Evolutionary conservation across 1,284 basidiomycete genomes (phyloP).

Genomic region (Butyriboletus pseudospeciosus): DNA sequence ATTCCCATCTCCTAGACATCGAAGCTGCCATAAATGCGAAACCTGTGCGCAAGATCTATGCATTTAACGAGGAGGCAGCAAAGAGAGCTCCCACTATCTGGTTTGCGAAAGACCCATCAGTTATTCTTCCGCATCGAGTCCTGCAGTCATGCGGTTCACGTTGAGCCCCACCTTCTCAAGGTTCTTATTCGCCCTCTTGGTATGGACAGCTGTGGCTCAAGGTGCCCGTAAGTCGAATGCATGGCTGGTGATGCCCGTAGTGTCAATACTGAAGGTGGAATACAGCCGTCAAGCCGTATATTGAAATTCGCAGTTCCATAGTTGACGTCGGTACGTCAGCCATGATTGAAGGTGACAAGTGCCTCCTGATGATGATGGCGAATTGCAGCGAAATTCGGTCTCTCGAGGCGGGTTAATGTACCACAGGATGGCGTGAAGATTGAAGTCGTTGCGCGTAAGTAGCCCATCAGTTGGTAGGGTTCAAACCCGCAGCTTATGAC

Average conservation of each 20-base stretch:
- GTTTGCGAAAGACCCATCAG: not conserved
- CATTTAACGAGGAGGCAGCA: not conserved
- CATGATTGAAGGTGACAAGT: not conserved
- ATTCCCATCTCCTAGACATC: not conserved
- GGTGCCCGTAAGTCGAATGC: constrained; percentile 11
- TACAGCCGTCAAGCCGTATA: not conserved
- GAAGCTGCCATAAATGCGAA: not conserved
- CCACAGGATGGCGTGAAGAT: not conserved
- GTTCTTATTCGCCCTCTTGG: constrained; percentile 2
- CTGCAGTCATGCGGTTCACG: constrained; percentile 3
- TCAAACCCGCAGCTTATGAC: not conserved
- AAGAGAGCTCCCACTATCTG: not conserved
- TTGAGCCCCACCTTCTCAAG: not conserved
- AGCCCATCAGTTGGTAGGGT: not conserved
- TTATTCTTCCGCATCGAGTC: not conserved
- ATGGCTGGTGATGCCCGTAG: not conserved
- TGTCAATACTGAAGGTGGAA: not conserved
- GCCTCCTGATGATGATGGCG: not conserved
- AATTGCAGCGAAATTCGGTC: not conserved
- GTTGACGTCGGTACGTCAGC: constrained; percentile 3
- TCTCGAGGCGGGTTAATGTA: not conserved
- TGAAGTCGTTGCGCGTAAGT: constrained; percentile 2
- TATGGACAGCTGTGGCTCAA: constrained; percentile 7
- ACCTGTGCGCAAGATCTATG: not conserved
- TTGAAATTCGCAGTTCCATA: not conserved